Percentiles rank a stretch among this genome's conserved stretches.
phyloP scores from a whole-genome alignment of 768 basidiomycete genomes.

The Chalciporus piperatus region DNA sequence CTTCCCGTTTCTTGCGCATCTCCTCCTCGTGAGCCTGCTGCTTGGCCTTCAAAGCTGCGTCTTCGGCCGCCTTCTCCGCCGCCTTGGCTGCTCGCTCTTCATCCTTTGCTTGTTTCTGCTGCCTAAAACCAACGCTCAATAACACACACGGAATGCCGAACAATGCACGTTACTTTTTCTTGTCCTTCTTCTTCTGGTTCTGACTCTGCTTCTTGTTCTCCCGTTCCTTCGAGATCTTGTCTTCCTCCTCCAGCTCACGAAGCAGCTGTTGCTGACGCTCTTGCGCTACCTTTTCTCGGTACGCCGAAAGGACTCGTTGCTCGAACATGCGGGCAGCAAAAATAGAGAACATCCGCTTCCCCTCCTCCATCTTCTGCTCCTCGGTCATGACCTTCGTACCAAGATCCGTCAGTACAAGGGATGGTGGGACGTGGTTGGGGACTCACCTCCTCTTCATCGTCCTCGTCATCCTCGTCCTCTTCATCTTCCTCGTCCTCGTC shows the following conservation, averaged over 20 bases:
- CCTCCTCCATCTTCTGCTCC: slow-evolving; percentile 98
- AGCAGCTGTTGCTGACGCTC: slow-evolving; percentile 92
- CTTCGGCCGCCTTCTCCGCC: slow-evolving; percentile 84
- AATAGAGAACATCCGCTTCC: slow-evolving; percentile 99
- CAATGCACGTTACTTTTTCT: slow-evolving; percentile 70
- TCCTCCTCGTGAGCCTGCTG: slow-evolving; percentile 80
- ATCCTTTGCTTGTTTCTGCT: slow-evolving; percentile 90
- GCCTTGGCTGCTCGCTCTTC: slow-evolving; percentile 83
- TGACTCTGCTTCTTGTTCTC: slow-evolving; percentile 92
- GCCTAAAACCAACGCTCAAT: slow-evolving; percentile 42
- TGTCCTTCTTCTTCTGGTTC: slow-evolving; percentile 99
- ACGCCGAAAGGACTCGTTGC: slow-evolving; percentile 94
- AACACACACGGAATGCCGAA: slow-evolving; percentile 4
- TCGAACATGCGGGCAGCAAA: slow-evolving; percentile 99
- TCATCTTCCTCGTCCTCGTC: slow-evolving; percentile 66
- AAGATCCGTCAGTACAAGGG: slow-evolving; percentile 8
- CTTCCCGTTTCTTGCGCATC: slow-evolving; percentile 76
- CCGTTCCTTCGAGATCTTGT: slow-evolving; percentile 78
- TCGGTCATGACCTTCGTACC: slow-evolving; percentile 73
- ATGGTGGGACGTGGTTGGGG: slow-evolving; percentile 1
- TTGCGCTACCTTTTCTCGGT: slow-evolving; percentile 94
- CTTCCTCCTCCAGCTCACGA: slow-evolving; percentile 94
- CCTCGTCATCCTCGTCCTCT: slow-evolving; percentile 55
- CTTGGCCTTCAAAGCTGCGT: slow-evolving; percentile 72
- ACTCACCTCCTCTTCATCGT: slow-evolving; percentile 46